Evolutionary conservation across 2,329 filamentous ascomycete species (phyloP).

Genomic region (Stemphylium beticola): DNA sequence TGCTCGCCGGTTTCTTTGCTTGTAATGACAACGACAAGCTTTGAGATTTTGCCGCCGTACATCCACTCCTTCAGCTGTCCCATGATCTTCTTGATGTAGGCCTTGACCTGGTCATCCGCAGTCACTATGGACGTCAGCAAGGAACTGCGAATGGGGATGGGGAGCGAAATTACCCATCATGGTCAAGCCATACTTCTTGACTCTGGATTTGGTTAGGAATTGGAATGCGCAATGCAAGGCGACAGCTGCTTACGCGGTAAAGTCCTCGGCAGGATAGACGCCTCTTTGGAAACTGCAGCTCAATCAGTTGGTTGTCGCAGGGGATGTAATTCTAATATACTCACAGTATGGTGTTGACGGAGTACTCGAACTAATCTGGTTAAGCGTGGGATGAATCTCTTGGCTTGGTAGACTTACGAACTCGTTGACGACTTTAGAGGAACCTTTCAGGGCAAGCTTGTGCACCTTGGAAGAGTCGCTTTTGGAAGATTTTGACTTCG

Average conservation of each 20-base stretch:
- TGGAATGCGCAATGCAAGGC: background rate
- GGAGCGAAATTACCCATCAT: slow-evolving; percentile 73
- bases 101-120: slow-evolving; percentile 96
- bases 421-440: slow-evolving; percentile 88
- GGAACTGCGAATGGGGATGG: background rate
- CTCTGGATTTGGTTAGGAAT: slow-evolving; percentile 54
- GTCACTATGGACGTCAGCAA: slow-evolving; percentile 66
- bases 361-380: slow-evolving; percentile 82
- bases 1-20: slow-evolving; percentile 97
- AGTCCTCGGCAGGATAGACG: slow-evolving; percentile 92
- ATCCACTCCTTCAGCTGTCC: slow-evolving; percentile 97
- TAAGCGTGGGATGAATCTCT: slow-evolving; percentile 16
- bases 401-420: slow-evolving; percentile 71
- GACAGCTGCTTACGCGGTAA: slow-evolving; percentile 72
- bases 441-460: slow-evolving; percentile 88
- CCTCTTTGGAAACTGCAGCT: slow-evolving; percentile 76
- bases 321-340: slow-evolving; percentile 28
- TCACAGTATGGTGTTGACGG: slow-evolving; percentile 94
- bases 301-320: slow-evolving; percentile 8
- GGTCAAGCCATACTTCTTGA: slow-evolving; percentile 99
- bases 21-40: slow-evolving; percentile 94
- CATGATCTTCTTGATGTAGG: slow-evolving; percentile 99
- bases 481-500: slow-evolving; percentile 49
- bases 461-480: slow-evolving; percentile 86
- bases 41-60: slow-evolving; percentile 94